phyloP scores from a whole-genome alignment of 2,329 filamentous ascomycete genomes.

The Calonectria pauciramosa region DNA sequence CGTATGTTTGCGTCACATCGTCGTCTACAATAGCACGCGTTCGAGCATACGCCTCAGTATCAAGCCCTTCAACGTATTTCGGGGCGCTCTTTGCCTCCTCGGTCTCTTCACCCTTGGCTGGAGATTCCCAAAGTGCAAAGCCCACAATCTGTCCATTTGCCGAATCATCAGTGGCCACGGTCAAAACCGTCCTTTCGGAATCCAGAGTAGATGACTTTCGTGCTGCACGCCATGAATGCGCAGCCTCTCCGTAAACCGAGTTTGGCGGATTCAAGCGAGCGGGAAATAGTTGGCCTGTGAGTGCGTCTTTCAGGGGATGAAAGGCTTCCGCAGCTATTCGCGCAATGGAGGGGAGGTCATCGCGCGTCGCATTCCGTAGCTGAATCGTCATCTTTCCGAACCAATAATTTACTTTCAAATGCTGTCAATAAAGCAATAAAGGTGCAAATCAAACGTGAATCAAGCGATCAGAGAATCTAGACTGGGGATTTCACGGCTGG shows the following conservation, averaged over 20 bases:
- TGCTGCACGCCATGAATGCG: slow-evolving; percentile 15
- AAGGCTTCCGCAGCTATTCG: slow-evolving; percentile 14
- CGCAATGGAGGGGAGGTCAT: slow-evolving; percentile 18
- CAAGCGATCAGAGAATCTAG: not conserved
- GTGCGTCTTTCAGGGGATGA: slow-evolving; percentile 16
- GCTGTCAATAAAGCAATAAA: not conserved
- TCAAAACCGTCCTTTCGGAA: not conserved
- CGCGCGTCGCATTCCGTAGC: not conserved
- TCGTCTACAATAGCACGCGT: not conserved
- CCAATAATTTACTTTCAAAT: not conserved
- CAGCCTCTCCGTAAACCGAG: not conserved
- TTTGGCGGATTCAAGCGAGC: not conserved
- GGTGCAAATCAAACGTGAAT: not conserved
- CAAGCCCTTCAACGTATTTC: not conserved
- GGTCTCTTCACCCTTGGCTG: not conserved
- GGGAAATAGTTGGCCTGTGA: slow-evolving; percentile 9
- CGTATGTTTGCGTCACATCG: slow-evolving; percentile 9
- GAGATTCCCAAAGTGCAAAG: slow-evolving; percentile 19
- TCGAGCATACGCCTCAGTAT: slow-evolving; percentile 4
- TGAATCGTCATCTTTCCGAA: not conserved
- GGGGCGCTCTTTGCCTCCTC: not conserved
- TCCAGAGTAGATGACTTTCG: slow-evolving; percentile 19
- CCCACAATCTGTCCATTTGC: slow-evolving; percentile 8
- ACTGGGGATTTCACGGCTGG: not conserved
- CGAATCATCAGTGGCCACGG: not conserved